These are phyloP conservation scores for Petunia axillaris DNA, from an alignment of 257 asterid genomes.

Conservation along the genomic window DNA sequence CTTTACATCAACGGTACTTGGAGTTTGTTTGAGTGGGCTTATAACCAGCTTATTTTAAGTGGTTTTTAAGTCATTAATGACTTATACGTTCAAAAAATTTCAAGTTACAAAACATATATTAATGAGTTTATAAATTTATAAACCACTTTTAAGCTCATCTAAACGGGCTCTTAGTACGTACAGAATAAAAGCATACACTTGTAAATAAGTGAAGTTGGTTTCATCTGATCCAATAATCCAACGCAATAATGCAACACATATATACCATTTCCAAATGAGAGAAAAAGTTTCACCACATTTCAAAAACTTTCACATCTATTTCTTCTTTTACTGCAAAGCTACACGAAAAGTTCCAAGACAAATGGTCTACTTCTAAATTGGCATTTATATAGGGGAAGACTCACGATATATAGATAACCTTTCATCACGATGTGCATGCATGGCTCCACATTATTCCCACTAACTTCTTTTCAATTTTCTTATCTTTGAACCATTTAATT, in stretches of 20 bases:
- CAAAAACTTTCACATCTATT: background rate
- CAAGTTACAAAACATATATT: too few species aligned
- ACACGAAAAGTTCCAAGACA: background rate
- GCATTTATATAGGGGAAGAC: conserved; percentile 15
- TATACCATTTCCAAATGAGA: background rate
- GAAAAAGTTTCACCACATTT: background rate
- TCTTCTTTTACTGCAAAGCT: background rate
- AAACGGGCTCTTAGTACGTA: too few species aligned
- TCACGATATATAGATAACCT: background rate
- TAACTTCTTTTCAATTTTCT: too few species aligned
- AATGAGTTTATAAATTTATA: too few species aligned
- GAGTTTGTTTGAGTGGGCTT: too few species aligned
- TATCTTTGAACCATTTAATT: too few species aligned
- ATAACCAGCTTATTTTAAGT: too few species aligned
- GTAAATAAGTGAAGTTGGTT: background rate
- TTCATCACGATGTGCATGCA: too few species aligned
- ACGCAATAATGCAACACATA: conserved; percentile 18
- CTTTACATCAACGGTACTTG: background rate
- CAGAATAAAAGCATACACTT: background rate
- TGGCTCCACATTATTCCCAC: too few species aligned
- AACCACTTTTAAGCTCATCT: too few species aligned
- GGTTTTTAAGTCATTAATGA: too few species aligned
- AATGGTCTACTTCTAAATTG: conserved; percentile 5
- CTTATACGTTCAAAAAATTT: too few species aligned
- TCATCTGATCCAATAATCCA: background rate